Percentiles rank a stretch among this genome's conserved stretches.
These are phyloP conservation scores for Udeniomyces megalosporus DNA, from an alignment of 768 basidiomycete genomes.

Conservation along the genomic window DNA sequence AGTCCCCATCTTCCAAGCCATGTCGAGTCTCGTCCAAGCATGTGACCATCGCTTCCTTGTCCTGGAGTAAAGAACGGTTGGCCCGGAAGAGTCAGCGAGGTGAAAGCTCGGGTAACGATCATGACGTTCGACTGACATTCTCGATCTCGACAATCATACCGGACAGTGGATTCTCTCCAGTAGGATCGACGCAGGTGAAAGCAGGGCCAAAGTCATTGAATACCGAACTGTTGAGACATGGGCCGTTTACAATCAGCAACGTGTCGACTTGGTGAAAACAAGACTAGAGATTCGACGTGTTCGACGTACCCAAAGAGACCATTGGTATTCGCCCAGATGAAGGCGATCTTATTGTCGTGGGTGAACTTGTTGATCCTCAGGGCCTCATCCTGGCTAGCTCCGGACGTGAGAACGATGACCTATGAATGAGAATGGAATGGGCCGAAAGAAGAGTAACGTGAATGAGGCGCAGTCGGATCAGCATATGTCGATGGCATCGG, in stretches of 20 bases:
- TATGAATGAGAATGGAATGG: conserved; percentile 30
- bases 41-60: conserved; percentile 78
- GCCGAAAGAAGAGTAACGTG: not conserved
- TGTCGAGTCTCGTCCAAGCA: conserved; percentile 94
- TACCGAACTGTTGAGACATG: conserved; percentile 43
- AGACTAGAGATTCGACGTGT: conserved; percentile 21
- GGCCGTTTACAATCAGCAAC: no score
- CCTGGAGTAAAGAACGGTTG: conserved; percentile 34
- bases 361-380: conserved; percentile 85
- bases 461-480: not conserved
- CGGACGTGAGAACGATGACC: conserved; percentile 68
- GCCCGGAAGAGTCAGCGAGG: not conserved
- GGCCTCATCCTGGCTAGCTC: conserved; percentile 36
- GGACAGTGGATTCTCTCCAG: conserved; percentile 80
- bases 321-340: conserved; percentile 76
- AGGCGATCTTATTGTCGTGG: conserved; percentile 70
- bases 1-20: conserved; percentile 96
- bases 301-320: conserved; percentile 76
- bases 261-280: not conserved
- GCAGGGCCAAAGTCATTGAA: conserved; percentile 95
- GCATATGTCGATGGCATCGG: no score
- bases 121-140: conserved; percentile 38
- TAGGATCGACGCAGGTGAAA: conserved; percentile 92
- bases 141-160: conserved; percentile 95
- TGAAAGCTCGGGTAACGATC: not conserved